Conservation (phyloP, 2,329 filamentous ascomycete genomes). For the Ophiostoma pallidulum region DNA sequence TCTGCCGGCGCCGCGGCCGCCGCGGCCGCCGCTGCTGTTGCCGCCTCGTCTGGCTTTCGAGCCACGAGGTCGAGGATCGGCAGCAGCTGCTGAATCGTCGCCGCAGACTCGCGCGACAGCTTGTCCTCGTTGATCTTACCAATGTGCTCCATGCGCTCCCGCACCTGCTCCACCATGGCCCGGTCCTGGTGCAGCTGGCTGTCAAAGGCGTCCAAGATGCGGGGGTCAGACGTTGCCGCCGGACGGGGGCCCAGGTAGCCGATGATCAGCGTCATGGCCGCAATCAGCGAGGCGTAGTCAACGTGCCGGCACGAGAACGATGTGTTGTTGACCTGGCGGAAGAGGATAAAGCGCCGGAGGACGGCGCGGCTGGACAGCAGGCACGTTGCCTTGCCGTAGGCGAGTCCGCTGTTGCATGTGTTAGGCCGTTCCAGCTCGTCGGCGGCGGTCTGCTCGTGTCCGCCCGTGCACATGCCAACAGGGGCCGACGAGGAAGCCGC, state of each 20-base stretch:
- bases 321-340: conserved; percentile 30
- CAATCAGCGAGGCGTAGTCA: conserved; percentile 44
- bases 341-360: conserved; percentile 38
- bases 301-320: conserved; percentile 37
- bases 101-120: conserved; percentile 32
- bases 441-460: background rate
- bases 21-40: background rate
- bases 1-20: background rate
- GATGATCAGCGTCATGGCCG: conserved; percentile 40
- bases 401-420: conserved; percentile 20
- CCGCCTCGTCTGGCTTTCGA: conserved; percentile 7
- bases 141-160: conserved; percentile 31
- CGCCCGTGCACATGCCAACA: background rate
- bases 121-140: conserved; percentile 30
- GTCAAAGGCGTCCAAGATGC: conserved; percentile 11
- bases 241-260: conserved; percentile 34
- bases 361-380: conserved; percentile 42
- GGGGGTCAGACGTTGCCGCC: background rate
- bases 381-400: conserved; percentile 40
- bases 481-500: background rate
- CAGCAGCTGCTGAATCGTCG: conserved; percentile 34
- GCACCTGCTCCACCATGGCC: conserved; percentile 27
- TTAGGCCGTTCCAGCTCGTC: background rate
- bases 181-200: conserved; percentile 28
- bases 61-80: conserved; percentile 29